phyloP scores from a whole-genome alignment of 2,329 filamentous ascomycete species.

The Phialocephala subalpina region DNA sequence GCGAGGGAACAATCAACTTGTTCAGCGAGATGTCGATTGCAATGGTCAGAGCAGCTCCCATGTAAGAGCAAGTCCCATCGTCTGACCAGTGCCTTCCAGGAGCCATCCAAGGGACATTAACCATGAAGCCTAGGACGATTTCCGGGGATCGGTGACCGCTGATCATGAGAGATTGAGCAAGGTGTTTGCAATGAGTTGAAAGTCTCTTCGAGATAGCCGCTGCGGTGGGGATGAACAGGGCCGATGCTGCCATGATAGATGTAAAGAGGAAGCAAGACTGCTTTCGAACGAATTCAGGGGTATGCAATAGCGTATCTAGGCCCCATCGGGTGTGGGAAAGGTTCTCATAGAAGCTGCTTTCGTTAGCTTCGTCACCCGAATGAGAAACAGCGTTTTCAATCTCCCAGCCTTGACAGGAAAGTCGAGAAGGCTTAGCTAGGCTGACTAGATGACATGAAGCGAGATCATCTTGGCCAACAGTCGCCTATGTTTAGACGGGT shows the following conservation, averaged over 20 bases:
- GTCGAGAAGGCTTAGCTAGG: too few species aligned
- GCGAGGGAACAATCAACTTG: conserved; percentile 69
- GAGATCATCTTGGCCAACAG: too few species aligned
- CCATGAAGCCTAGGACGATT: conserved; percentile 78
- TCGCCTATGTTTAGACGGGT: too few species aligned
- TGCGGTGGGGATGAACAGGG: conserved; percentile 70
- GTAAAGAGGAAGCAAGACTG: conserved; percentile 77
- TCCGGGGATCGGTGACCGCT: conserved; percentile 74
- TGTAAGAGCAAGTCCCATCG: conserved; percentile 76
- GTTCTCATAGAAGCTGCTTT: conserved; percentile 69
- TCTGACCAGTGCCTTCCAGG: conserved; percentile 73
- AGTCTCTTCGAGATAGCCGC: conserved; percentile 71
- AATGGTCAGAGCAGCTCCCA: conserved; percentile 73
- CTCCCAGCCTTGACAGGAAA: too few species aligned
- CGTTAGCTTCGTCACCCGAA: background rate
- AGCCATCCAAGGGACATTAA: conserved; percentile 80
- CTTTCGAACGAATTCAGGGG: conserved; percentile 68
- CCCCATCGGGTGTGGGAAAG: conserved; percentile 79
- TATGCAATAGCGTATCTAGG: conserved; percentile 73
- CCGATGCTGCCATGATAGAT: conserved; percentile 73
- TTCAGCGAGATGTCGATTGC: conserved; percentile 75
- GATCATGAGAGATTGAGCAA: conserved; percentile 68
- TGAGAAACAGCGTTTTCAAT: background rate
- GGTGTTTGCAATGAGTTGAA: conserved; percentile 67
- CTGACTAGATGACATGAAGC: too few species aligned